These are phyloP conservation scores for Orbilia javanica DNA, from an alignment of 2,329 filamentous ascomycete genomes.

Conservation along the genomic window DNA sequence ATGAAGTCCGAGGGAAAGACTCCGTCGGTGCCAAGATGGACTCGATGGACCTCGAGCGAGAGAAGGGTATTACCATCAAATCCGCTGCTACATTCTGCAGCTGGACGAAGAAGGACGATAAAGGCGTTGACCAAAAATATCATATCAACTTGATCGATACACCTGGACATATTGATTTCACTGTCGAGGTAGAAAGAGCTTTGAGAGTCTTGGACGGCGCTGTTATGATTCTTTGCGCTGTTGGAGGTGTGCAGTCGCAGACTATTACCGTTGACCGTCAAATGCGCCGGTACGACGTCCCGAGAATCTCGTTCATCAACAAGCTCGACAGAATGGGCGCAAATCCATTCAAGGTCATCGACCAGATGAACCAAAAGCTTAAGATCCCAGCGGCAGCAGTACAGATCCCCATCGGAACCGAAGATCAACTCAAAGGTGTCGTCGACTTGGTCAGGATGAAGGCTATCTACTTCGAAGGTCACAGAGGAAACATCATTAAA, in stretches of 20 bases:
- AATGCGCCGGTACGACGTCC: constrained; percentile 98
- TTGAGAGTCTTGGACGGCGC: constrained; percentile 94
- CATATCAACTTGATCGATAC: constrained; percentile 99
- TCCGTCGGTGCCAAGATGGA: constrained; percentile 99
- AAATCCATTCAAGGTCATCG: constrained; percentile 96
- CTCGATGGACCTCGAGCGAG: constrained; percentile 97
- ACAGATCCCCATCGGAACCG: constrained; percentile 91
- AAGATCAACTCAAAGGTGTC: constrained; percentile 92
- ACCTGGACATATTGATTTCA: constrained; percentile 98
- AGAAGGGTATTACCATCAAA: constrained; percentile 99
- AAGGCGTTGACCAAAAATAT: constrained; percentile 88
- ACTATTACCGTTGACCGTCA: constrained; percentile 98
- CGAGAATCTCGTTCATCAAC: constrained; percentile 95
- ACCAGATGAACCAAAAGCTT: constrained; percentile 97
- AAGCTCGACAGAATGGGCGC: constrained; percentile 99
- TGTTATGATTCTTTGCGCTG: constrained; percentile 97
- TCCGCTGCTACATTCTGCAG: constrained; percentile 98
- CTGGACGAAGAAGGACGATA: constrained; percentile 83
- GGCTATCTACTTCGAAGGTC: constrained; percentile 90
- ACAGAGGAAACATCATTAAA: constrained; percentile 80
- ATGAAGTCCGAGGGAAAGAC: constrained; percentile 96
- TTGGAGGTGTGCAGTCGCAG: constrained; percentile 89
- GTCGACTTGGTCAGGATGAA: constrained; percentile 94
- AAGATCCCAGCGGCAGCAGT: constrained; percentile 92
- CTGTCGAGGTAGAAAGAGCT: constrained; percentile 96